Conservation (phyloP, 192 early-diverging fungal genomes). For the Gonapodya sp. region DNA sequence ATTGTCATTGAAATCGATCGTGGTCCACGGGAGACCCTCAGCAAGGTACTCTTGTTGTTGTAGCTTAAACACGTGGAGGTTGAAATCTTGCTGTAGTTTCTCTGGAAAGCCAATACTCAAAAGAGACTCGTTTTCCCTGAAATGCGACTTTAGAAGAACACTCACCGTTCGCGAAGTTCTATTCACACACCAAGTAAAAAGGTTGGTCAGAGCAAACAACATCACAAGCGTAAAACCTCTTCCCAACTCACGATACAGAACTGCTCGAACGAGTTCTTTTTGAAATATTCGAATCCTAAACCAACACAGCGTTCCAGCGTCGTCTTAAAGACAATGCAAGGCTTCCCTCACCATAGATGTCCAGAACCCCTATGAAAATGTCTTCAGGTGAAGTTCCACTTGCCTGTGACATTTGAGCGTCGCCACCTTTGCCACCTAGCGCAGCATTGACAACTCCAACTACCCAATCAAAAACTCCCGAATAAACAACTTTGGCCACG, state of each 20-base stretch:
- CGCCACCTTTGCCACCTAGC: constrained; percentile 36
- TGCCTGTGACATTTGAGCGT: constrained; percentile 22
- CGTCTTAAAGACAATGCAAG: too few species aligned
- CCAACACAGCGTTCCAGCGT: too few species aligned
- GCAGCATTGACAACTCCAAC: constrained; percentile 81
- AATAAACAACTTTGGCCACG: constrained; percentile 95
- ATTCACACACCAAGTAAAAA: not conserved
- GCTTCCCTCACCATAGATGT: constrained; percentile 76
- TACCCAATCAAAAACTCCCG: constrained; percentile 92
- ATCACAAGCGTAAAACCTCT: not conserved
- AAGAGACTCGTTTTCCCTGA: not conserved
- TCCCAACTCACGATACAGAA: constrained; percentile 74
- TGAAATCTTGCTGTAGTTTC: constrained; percentile 98
- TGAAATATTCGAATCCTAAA: constrained; percentile 91
- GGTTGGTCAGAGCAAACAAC: not conserved
- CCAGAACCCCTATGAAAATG: constrained; percentile 91
- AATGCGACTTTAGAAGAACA: not conserved
- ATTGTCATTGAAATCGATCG: constrained; percentile 98
- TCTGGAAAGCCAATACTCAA: constrained; percentile 48
- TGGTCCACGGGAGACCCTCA: constrained; percentile 95
- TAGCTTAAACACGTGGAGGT: constrained; percentile 96
- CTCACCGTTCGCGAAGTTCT: constrained; percentile 24
- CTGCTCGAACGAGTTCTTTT: constrained; percentile 99
- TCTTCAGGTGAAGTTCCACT: not conserved
- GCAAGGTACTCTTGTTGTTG: constrained; percentile 97